Evolutionary conservation across 352 stramenopile genomes (phyloP), one percentile per base, ranked within the genome.

Genomic region (Saprolegnia parasitica): DNA sequence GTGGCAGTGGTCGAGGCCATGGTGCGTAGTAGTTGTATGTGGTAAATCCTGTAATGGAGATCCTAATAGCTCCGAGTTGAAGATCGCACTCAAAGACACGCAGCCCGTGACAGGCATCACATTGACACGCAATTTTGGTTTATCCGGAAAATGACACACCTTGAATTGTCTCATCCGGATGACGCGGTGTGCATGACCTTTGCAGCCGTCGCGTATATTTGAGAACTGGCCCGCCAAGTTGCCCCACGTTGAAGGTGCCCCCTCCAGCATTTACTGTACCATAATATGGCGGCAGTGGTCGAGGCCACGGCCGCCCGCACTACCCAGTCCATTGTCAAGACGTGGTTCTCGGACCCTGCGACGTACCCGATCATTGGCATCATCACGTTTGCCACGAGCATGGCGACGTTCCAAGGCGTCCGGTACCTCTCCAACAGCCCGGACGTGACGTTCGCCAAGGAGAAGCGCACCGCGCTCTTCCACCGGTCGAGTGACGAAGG

Each of bases 351-450:
- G 21, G 55, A 62, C 55, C 55, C 55, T n/a, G 55, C 55, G 8
- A 62, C 55, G 55, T 62, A 62, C 32, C 55, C 55, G 13, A 62
- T 62, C 55, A 62, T 62, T 39, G 55, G 55, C 55, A 62, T 62
- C 55, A 62, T 62, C 15, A 26, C 16, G 23, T 37, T 62, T n/a
- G 55, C 55, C 21, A 26, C 15, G 6, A 23, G 21, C 24, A 42
- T 62, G 55, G 55, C 55, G 8, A 62, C 55, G 5, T 62, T 62
- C 32, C 15, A 37, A n/a, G 55, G 55, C 32, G 55, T 62, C 15
- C 23, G 55, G 32, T 62, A 62, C 55, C 24, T 62, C 15, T 32
- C 55, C 10, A 13, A 8, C 6, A 40, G 15, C 10, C 55, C 55
- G 15, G 55, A 62, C 55, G 55, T 62, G 55, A 26, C 55, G 13